Percentiles rank a stretch among this genome's conserved stretches.
Conservation (phyloP, 2,329 filamentous ascomycete species). For the Aureobasidium sp. region DNA sequence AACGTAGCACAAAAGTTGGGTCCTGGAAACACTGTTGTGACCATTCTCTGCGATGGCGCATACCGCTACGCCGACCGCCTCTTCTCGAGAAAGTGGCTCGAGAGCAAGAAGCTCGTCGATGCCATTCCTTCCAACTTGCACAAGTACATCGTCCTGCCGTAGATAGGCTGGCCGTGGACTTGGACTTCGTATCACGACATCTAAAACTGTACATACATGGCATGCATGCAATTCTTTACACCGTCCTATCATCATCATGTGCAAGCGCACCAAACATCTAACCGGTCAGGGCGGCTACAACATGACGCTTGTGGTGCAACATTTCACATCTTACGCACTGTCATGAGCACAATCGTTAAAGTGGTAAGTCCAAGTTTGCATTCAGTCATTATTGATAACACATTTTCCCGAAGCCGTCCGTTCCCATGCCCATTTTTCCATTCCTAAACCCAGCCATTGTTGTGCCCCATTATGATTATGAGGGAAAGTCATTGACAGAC, state of each 20-base stretch:
- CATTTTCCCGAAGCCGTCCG: not conserved
- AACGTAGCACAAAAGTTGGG: conserved; percentile 88
- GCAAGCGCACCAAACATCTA: not conserved
- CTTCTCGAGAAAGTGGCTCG: conserved; percentile 86
- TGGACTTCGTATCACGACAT: not conserved
- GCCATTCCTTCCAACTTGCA: conserved; percentile 77
- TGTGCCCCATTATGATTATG: not conserved
- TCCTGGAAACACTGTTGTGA: conserved; percentile 83
- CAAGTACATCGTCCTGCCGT: conserved; percentile 92
- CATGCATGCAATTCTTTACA: not conserved
- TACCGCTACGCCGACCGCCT: conserved; percentile 91
- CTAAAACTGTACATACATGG: not conserved
- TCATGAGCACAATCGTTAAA: not conserved
- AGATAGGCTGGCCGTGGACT: conserved; percentile 8
- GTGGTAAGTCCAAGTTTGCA: not conserved
- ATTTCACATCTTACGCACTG: not conserved
- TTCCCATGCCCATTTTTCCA: not conserved
- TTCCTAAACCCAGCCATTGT: not conserved
- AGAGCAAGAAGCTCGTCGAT: conserved; percentile 71
- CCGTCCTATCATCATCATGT: not conserved
- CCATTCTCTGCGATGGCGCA: conserved; percentile 90
- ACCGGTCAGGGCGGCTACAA: not conserved
- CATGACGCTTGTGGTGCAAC: not conserved
- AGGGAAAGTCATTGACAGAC: not conserved
- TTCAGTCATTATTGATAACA: not conserved